Evolutionary conservation across 352 stramenopile species (phyloP), one percentile per base, ranked within the genome.

Genomic region (Globisporangium cystogenes): DNA sequence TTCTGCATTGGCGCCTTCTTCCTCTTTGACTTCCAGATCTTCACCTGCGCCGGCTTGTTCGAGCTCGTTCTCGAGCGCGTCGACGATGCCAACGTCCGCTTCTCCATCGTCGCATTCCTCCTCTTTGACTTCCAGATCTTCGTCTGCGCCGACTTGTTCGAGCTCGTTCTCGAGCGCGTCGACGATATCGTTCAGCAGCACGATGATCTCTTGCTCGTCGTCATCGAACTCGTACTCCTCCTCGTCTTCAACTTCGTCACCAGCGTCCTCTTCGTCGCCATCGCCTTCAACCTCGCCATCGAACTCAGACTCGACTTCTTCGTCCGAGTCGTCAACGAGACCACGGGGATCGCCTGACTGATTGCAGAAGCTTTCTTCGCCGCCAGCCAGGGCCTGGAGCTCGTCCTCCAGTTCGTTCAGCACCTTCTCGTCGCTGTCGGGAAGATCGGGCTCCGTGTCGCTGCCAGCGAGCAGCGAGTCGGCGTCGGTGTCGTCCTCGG

Each of bases 191-290:
- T 68, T 60, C 4, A 59, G 53, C 47, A 62, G 20, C 8, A 67
- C 53, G 40, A 60, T 60, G 55, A 64, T 69, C 57, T 67, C 67
- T 55, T 46, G 15, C 5, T 75, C 66, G 23, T 50, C 40, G 18
- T 37, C 3, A 4, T 51, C 24, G 15, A 65, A 26, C 20, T 61
- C 35, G 11, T 35, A 48, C 0, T 62, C 49, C 4, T 47, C 21
- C 15, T 61, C 55, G 14, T 60, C 53, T 7, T 53, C 46, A 6
- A 50, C 33, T 8, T 24, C 37, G 12, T 51, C 42, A 3, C 53
- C 53, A 16, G 33, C 60, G 37, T 70, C 48, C 5, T 48, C 55
- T 16, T 53, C 54, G 21, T 60, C 57, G 27, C 31, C 12, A 10
- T 65, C 51, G 1, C 29, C 33, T 37, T 49, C 47, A 48, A 15